A percentile compares a stretch with the other conserved stretches of the same genome.
Evolutionary conservation across 805 yeast genomes (phyloP).

Genomic region (Zygosaccharomyces bailii): DNA sequence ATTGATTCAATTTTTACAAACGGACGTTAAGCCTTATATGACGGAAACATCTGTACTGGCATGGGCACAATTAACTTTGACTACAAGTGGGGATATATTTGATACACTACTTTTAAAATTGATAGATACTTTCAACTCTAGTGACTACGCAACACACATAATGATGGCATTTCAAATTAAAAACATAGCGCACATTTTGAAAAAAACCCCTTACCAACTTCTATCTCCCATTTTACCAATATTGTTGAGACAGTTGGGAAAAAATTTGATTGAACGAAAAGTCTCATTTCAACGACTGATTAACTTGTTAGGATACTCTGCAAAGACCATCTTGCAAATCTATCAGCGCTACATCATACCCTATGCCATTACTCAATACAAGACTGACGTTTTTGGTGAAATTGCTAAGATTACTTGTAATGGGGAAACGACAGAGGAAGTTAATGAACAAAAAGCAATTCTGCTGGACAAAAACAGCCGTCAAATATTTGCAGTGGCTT

Average conservation of each 20-base stretch:
- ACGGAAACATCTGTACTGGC: slow-evolving; percentile 59
- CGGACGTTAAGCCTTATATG: slow-evolving; percentile 38
- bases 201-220: slow-evolving; percentile 71
- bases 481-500: slow-evolving; percentile 35
- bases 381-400: slow-evolving; percentile 51
- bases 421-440: slow-evolving; percentile 17
- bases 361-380: slow-evolving; percentile 61
- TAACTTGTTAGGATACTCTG: slow-evolving; percentile 60
- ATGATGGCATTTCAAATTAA: slow-evolving; percentile 66
- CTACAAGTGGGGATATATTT: slow-evolving; percentile 63
- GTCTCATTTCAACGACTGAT: slow-evolving; percentile 57
- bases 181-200: slow-evolving; percentile 52
- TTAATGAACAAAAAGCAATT: slow-evolving; percentile 22
- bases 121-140: slow-evolving; percentile 61
- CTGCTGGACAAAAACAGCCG: slow-evolving; percentile 32
- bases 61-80: slow-evolving; percentile 62
- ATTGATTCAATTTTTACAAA: slow-evolving; percentile 43
- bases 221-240: slow-evolving; percentile 76
- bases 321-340: slow-evolving; percentile 58
- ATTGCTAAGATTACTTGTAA: slow-evolving; percentile 33
- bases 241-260: slow-evolving; percentile 60
- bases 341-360: slow-evolving; percentile 78
- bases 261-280: slow-evolving; percentile 47
- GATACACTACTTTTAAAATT: slow-evolving; percentile 63
- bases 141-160: slow-evolving; percentile 55